Conservation (phyloP, 1,139 yeast genomes). For the Hemisphaericaspora lyxosophila region DNA sequence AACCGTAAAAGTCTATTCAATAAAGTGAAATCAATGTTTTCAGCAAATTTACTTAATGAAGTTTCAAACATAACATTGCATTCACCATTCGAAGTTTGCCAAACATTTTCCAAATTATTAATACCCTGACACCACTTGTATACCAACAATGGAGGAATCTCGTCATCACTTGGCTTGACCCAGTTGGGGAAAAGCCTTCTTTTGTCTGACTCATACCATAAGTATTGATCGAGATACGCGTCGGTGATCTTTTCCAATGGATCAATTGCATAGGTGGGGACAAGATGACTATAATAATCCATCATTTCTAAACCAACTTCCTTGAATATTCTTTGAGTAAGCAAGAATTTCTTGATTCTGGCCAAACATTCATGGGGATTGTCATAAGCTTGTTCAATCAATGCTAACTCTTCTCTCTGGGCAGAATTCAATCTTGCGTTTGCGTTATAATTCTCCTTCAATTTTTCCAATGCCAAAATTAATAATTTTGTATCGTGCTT, state of each 20-base stretch:
- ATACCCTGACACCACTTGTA: conserved; percentile 97
- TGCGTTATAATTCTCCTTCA: conserved; percentile 82
- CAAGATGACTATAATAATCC: conserved; percentile 82
- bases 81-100: conserved; percentile 77
- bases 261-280: conserved; percentile 85
- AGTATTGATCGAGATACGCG: conserved; percentile 91
- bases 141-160: conserved; percentile 86
- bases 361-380: conserved; percentile 92
- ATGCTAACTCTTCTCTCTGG: conserved; percentile 88
- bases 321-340: conserved; percentile 90
- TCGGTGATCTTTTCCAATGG: conserved; percentile 95
- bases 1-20: conserved; percentile 78
- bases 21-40: conserved; percentile 84
- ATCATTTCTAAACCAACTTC: conserved; percentile 88
- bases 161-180: conserved; percentile 94
- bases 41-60: conserved; percentile 66
- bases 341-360: conserved; percentile 74
- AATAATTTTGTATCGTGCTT: conserved; percentile 91
- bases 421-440: conserved; percentile 80
- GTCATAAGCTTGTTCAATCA: conserved; percentile 95
- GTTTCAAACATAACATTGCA: conserved; percentile 85
- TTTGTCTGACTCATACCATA: conserved; percentile 95
- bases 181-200: conserved; percentile 89
- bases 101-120: conserved; percentile 71
- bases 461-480: conserved; percentile 82